These are phyloP conservation scores for Aspergillus oerlinghausenensis DNA, from an alignment of 2,329 filamentous ascomycete genomes.

Conservation along the genomic window DNA sequence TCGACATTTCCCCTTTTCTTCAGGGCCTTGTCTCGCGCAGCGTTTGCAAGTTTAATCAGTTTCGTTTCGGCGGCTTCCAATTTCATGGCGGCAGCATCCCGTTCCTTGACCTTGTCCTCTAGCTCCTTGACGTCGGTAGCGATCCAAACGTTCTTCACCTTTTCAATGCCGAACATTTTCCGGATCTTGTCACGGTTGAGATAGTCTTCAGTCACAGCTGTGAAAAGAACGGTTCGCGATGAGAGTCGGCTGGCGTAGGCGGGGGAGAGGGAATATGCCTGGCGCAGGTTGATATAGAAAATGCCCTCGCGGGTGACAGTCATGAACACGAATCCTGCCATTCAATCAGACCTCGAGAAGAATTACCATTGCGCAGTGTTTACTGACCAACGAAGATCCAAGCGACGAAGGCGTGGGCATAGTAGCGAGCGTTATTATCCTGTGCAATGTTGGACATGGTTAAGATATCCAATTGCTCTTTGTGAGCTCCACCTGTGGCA, in stretches of 20 bases:
- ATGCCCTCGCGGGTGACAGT: constrained; percentile 82
- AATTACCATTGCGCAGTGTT: neutral
- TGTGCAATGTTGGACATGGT: constrained; percentile 68
- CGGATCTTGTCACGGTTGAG: constrained; percentile 72
- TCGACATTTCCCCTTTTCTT: constrained; percentile 53
- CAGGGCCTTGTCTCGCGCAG: constrained; percentile 61
- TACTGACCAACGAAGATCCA: constrained; percentile 69
- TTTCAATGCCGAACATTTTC: constrained; percentile 70
- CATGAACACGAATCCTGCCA: constrained; percentile 71
- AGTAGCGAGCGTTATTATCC: constrained; percentile 62
- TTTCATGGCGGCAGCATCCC: constrained; percentile 73
- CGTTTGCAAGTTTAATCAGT: constrained; percentile 74
- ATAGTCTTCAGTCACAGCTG: constrained; percentile 74
- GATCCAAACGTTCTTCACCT: constrained; percentile 81
- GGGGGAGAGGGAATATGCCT: constrained; percentile 85
- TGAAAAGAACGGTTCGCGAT: constrained; percentile 83
- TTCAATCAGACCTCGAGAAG: neutral
- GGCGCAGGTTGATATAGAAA: constrained; percentile 87
- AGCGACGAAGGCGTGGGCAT: constrained; percentile 73
- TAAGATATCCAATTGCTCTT: constrained; percentile 68
- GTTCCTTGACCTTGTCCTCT: constrained; percentile 73
- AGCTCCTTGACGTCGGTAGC: constrained; percentile 71
- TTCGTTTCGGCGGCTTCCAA: constrained; percentile 84
- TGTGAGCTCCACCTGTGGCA: constrained; percentile 66
- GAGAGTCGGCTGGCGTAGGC: constrained; percentile 81